A percentile compares a stretch with the other conserved stretches of the same genome.
Evolutionary conservation across 2,329 filamentous ascomycete genomes (phyloP).

Genomic region (Diaporthe sp.): DNA sequence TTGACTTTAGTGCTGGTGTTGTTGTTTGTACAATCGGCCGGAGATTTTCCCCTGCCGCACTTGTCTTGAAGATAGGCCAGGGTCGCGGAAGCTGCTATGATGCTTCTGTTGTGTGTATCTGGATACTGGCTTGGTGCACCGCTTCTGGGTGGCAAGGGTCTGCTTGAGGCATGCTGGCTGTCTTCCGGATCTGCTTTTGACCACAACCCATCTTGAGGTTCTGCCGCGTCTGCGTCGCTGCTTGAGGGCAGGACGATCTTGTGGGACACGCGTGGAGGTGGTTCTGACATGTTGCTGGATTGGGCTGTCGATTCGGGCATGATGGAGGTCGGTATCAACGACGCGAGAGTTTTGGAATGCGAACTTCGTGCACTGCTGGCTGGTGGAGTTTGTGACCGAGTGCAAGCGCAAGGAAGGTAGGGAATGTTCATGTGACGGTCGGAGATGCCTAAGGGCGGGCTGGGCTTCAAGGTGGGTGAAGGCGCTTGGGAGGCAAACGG

Average conservation of each 20-base stretch:
- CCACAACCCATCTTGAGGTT: too few species aligned
- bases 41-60: too few species aligned
- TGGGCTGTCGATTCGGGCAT: background rate
- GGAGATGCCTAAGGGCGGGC: too few species aligned
- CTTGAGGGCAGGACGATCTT: too few species aligned
- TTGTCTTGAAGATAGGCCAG: background rate
- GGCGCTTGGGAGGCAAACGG: background rate
- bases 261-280: background rate
- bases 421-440: background rate
- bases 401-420: too few species aligned
- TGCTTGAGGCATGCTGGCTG: background rate
- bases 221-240: background rate
- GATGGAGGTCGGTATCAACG: background rate
- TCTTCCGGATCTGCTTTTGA: background rate
- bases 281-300: background rate
- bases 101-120: background rate
- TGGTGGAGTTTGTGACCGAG: background rate
- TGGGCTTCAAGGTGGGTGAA: too few species aligned
- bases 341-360: background rate
- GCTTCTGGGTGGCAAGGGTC: background rate
- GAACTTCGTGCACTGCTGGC: background rate
- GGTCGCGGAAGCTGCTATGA: conserved; percentile 10
- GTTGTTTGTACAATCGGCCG: background rate
- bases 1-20: background rate
- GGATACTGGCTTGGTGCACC: background rate